A percentile compares a stretch with the other conserved stretches of the same genome.
Evolutionary conservation across 306 rosid species (phyloP).

Genomic region (Begonia loranthoides): DNA sequence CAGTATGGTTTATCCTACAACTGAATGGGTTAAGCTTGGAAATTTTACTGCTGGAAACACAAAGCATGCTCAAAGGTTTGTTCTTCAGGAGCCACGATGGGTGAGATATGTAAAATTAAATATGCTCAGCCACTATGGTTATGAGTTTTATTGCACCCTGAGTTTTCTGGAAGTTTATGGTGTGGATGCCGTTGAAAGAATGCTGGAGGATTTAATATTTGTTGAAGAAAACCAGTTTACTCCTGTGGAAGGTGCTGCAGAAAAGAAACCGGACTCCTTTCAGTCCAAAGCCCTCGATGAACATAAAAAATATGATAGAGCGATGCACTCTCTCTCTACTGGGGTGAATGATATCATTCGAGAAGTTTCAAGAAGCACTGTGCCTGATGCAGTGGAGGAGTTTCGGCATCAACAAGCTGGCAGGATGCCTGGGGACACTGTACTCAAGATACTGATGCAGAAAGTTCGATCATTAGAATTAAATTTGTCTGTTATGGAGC

Average conservation of each 20-base stretch:
- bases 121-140: constrained; percentile 72
- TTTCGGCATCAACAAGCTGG: constrained; percentile 26
- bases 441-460: constrained; percentile 89
- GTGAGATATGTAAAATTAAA: constrained; percentile 81
- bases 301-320: constrained; percentile 17
- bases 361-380: constrained; percentile 20
- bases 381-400: constrained; percentile 65
- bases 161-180: constrained; percentile 70
- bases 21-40: constrained; percentile 72
- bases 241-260: constrained; percentile 33
- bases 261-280: constrained; percentile 23
- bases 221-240: constrained; percentile 28
- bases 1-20: constrained; percentile 75
- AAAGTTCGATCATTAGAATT: constrained; percentile 64
- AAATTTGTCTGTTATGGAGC: constrained; percentile 58
- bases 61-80: constrained; percentile 65
- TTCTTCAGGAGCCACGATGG: constrained; percentile 80
- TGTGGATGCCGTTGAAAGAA: constrained; percentile 91
- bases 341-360: constrained; percentile 27
- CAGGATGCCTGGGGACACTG: constrained; percentile 72
- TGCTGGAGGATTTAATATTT: constrained; percentile 82
- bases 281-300: constrained; percentile 26
- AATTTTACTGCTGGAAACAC: constrained; percentile 70
- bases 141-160: constrained; percentile 82
- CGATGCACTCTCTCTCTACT: constrained; percentile 21